Conservation (phyloP, 345 rosid species). For the Lepidium aucheri region DNA sequence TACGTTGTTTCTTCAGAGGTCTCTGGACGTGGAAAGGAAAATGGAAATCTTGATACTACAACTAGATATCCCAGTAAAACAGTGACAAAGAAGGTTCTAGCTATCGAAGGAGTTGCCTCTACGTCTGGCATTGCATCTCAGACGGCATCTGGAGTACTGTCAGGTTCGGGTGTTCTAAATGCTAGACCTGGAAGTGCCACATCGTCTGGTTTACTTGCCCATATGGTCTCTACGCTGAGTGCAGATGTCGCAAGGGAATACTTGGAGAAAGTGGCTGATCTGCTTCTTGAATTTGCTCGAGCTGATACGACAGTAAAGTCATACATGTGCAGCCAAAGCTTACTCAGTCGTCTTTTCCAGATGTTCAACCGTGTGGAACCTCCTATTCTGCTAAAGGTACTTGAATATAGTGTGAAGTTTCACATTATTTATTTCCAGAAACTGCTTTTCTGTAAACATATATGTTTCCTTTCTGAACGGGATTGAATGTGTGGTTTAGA, state of each 20-base stretch:
- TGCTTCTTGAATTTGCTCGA: slow-evolving; percentile 93
- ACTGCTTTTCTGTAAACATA: background rate
- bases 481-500: background rate
- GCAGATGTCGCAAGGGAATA: slow-evolving; percentile 93
- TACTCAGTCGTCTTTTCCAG: slow-evolving; percentile 84
- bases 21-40: slow-evolving; percentile 76
- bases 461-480: background rate
- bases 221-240: slow-evolving; percentile 82
- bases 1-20: slow-evolving; percentile 54
- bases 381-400: slow-evolving; percentile 84
- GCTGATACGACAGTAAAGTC: slow-evolving; percentile 93
- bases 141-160: slow-evolving; percentile 86
- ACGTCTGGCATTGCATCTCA: slow-evolving; percentile 82
- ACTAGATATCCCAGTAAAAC: slow-evolving; percentile 57
- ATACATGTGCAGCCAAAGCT: slow-evolving; percentile 87
- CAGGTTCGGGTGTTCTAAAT: slow-evolving; percentile 96
- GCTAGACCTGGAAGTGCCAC: slow-evolving; percentile 97
- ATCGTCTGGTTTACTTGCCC: slow-evolving; percentile 85
- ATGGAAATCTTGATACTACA: slow-evolving; percentile 54
- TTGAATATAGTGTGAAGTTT: background rate
- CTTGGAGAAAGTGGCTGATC: slow-evolving; percentile 94
- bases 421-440: background rate
- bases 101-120: slow-evolving; percentile 64
- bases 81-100: slow-evolving; percentile 49
- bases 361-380: slow-evolving; percentile 87